A percentile compares a stretch with the other conserved stretches of the same genome.
phyloP scores from a whole-genome alignment of 805 yeast species.

The Naumovozyma castellii region DNA sequence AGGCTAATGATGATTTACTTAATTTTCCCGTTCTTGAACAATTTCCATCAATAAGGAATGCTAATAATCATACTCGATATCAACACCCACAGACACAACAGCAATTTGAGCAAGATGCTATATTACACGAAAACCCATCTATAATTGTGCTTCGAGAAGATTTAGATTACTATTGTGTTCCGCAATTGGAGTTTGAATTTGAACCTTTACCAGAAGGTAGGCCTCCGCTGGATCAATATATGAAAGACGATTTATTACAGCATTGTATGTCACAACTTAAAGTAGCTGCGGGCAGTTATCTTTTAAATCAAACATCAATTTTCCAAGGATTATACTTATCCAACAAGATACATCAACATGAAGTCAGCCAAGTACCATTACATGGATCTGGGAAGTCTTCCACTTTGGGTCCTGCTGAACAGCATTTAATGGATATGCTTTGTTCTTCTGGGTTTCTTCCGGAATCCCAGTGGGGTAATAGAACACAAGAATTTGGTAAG shows the following conservation, averaged over 20 bases:
- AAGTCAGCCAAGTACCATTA: slow-evolving; percentile 15
- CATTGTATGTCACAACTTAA: slow-evolving; percentile 54
- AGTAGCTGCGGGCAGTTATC: slow-evolving; percentile 53
- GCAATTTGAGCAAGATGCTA: not conserved
- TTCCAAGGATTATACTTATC: slow-evolving; percentile 55
- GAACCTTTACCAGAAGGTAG: slow-evolving; percentile 33
- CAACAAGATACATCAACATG: slow-evolving; percentile 5
- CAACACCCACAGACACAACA: not conserved
- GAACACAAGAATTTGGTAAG: slow-evolving; percentile 71
- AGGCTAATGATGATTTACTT: slow-evolving; percentile 48
- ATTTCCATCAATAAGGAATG: not conserved
- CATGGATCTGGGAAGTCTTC: too few species aligned
- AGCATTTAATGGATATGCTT: slow-evolving; percentile 84
- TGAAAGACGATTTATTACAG: slow-evolving; percentile 22
- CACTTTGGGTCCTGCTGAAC: slow-evolving; percentile 81
- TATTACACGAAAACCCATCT: slow-evolving; percentile 70
- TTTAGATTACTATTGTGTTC: slow-evolving; percentile 81
- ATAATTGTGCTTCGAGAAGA: slow-evolving; percentile 86
- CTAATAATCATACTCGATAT: not conserved
- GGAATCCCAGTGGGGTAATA: slow-evolving; percentile 70
- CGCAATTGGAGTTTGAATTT: slow-evolving; percentile 36
- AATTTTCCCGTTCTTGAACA: slow-evolving; percentile 11
- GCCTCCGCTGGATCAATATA: slow-evolving; percentile 29
- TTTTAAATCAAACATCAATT: slow-evolving; percentile 45
- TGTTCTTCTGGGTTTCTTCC: slow-evolving; percentile 72